Conservation (phyloP, 176 grass and related monocot genomes). For the Carex pumila region DNA sequence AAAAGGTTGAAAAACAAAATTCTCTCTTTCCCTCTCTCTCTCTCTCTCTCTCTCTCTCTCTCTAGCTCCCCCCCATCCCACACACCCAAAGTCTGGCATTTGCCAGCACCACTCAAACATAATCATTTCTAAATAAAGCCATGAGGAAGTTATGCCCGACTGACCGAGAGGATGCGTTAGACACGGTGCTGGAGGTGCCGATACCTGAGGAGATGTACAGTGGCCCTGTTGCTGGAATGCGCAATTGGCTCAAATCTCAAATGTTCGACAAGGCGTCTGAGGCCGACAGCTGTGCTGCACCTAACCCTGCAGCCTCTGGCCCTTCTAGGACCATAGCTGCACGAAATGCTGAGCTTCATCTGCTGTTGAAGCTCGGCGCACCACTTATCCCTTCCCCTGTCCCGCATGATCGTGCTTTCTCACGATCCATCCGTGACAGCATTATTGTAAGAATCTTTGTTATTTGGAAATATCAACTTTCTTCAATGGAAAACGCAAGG, state of each 20-base stretch:
- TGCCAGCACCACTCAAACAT: background rate
- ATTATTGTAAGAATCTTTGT: constrained; percentile 52
- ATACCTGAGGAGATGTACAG: constrained; percentile 85
- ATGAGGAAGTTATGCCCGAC: constrained; percentile 95
- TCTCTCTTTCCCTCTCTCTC: background rate
- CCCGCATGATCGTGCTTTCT: constrained; percentile 78
- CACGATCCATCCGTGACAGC: constrained; percentile 74
- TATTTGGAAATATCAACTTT: background rate
- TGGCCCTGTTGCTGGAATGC: constrained; percentile 53
- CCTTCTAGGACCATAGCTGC: constrained; percentile 15
- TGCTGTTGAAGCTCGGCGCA: constrained; percentile 85
- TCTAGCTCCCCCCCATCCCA: background rate
- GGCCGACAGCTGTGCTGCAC: constrained; percentile 17
- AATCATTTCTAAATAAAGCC: constrained; percentile 1
- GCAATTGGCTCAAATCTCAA: constrained; percentile 79
- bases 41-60: background rate
- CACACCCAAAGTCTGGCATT: background rate
- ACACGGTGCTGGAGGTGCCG: constrained; percentile 98
- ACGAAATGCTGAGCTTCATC: constrained; percentile 65
- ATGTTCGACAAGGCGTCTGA: constrained; percentile 73
- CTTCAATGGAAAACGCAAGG: background rate
- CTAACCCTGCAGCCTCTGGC: constrained; percentile 26
- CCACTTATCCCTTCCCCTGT: constrained; percentile 85
- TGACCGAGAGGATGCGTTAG: constrained; percentile 75
- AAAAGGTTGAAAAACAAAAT: constrained; percentile 4